A percentile compares a stretch with the other conserved stretches of the same genome.
Conservation (phyloP, 805 yeast genomes). For the Starmerella potacharoeniae region DNA sequence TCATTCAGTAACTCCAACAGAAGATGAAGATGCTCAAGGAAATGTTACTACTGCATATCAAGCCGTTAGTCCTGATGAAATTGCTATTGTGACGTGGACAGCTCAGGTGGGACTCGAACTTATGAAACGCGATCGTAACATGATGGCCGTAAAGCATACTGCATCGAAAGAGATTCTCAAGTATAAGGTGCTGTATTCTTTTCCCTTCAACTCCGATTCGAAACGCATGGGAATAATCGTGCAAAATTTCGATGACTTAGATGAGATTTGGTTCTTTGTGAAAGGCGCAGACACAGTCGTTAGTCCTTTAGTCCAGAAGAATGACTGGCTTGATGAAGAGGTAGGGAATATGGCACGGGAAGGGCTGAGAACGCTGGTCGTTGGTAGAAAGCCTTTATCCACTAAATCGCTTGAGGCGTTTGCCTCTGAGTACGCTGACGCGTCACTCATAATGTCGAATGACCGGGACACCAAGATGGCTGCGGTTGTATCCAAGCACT, state of each 20-base stretch:
- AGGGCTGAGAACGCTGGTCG: slow-evolving; percentile 88
- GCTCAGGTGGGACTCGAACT: slow-evolving; percentile 75
- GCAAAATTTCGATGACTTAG: slow-evolving; percentile 40
- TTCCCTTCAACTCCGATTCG: slow-evolving; percentile 92
- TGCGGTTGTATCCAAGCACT: slow-evolving; percentile 48
- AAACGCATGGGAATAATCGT: slow-evolving; percentile 93
- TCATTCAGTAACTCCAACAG: slow-evolving; percentile 92
- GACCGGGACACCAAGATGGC: slow-evolving; percentile 71
- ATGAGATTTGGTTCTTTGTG: slow-evolving; percentile 71
- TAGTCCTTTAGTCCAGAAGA: slow-evolving; percentile 66
- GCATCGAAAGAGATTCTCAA: slow-evolving; percentile 37
- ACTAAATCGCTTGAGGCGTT: slow-evolving; percentile 49
- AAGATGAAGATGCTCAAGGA: slow-evolving; percentile 32
- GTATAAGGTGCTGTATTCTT: slow-evolving; percentile 65
- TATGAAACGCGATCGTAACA: slow-evolving; percentile 68
- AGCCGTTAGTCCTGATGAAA: slow-evolving; percentile 98
- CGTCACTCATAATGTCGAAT: slow-evolving; percentile 57
- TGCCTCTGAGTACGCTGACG: slow-evolving; percentile 50
- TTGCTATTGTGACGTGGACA: slow-evolving; percentile 90
- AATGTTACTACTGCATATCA: slow-evolving; percentile 46
- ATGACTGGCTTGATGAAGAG: slow-evolving; percentile 97
- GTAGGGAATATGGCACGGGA: slow-evolving; percentile 97
- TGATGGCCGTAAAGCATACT: slow-evolving; percentile 56
- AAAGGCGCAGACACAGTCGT: slow-evolving; percentile 97
- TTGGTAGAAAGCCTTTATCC: slow-evolving; percentile 69